Percentiles rank a stretch among this genome's conserved stretches.
Evolutionary conservation across 1,139 yeast species (phyloP).

Genomic region (Taiozyma onychis): DNA sequence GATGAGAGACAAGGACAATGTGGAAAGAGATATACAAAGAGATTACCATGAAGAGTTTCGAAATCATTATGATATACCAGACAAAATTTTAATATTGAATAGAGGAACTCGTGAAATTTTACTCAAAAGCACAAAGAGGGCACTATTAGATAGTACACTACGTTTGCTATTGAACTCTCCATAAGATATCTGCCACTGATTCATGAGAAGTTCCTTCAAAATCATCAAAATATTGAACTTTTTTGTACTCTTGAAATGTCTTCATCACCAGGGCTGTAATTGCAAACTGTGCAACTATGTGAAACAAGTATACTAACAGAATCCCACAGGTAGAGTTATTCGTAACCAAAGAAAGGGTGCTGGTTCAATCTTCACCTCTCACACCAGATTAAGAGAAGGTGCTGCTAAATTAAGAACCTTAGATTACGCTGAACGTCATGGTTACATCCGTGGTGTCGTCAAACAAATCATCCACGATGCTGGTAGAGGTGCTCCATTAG

Average conservation of each 20-base stretch:
- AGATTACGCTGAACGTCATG: conserved; percentile 99
- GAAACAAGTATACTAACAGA: conserved; percentile 17
- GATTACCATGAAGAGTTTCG: neutral
- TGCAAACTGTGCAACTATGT: neutral
- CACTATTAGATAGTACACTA: neutral
- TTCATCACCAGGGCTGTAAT: neutral
- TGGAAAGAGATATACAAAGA: neutral
- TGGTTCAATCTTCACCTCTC: conserved; percentile 99
- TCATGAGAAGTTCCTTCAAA: neutral
- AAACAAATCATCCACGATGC: conserved; percentile 99
- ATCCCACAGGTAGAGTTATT: conserved; percentile 91
- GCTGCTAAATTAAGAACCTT: conserved; percentile 99
- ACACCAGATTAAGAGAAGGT: conserved; percentile 99
- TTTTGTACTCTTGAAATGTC: neutral
- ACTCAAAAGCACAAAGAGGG: neutral
- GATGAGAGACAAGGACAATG: neutral
- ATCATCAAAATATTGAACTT: neutral
- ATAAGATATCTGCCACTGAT: neutral
- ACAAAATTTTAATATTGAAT: neutral
- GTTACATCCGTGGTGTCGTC: conserved; percentile 98
- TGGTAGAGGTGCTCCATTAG: conserved; percentile 99
- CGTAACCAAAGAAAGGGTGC: conserved; percentile 99
- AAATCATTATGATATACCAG: neutral
- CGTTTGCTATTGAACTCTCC: neutral
- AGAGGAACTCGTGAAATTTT: neutral